phyloP scores from a whole-genome alignment of 768 basidiomycete species.

The Pleurotus salmoneostramineus region DNA sequence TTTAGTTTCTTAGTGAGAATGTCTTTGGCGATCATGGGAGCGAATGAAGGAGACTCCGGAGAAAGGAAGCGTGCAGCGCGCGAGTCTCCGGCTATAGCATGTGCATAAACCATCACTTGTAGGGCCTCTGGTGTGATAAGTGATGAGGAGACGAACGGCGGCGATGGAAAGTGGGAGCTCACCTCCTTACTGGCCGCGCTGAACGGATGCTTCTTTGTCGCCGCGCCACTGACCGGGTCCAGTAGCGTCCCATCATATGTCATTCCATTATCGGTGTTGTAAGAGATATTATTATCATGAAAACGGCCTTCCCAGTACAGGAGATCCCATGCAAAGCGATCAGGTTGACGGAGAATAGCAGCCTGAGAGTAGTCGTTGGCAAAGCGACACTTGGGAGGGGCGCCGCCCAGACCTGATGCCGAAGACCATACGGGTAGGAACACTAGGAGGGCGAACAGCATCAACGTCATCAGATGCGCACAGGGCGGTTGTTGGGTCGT shows the following conservation, averaged over 20 bases:
- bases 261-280: constrained; percentile 20
- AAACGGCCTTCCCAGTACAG: constrained; percentile 21
- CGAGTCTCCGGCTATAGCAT: constrained; percentile 15
- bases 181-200: constrained; percentile 21
- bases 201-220: constrained; percentile 17
- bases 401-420: too few relatives aligned
- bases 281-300: constrained; percentile 20
- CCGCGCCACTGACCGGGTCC: constrained; percentile 14
- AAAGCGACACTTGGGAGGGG: neutral
- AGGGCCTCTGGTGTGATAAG: constrained; percentile 2
- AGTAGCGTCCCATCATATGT: constrained; percentile 20
- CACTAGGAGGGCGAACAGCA: too few relatives aligned
- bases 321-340: constrained; percentile 15
- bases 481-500: too few relatives aligned
- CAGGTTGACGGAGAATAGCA: constrained; percentile 9
- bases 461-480: too few relatives aligned
- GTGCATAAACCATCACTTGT: constrained; percentile 19
- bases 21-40: constrained; percentile 14
- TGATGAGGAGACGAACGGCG: neutral
- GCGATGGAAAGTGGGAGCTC: neutral
- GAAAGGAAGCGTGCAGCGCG: constrained; percentile 18
- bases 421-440: too few relatives aligned
- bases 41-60: constrained; percentile 10
- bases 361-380: constrained; percentile 4
- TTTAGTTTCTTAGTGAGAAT: constrained; percentile 16